A percentile compares a stretch with the other conserved stretches of the same genome.
Conservation (phyloP, 768 basidiomycete species). For the Mycena belliarum region DNA sequence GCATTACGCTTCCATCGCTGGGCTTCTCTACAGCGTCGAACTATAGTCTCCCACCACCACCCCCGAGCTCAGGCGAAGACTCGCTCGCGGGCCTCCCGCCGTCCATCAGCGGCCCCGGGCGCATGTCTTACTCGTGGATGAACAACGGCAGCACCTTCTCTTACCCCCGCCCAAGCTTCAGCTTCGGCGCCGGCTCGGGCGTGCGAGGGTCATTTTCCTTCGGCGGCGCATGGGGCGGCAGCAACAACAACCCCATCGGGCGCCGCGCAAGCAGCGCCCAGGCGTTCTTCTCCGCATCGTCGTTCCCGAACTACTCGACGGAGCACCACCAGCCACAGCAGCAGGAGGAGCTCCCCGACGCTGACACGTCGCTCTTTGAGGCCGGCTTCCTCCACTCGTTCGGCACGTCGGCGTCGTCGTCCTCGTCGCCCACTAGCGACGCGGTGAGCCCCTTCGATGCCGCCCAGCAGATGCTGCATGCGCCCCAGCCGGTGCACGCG, state of each 20-base stretch:
- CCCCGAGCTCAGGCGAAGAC: slow-evolving; percentile 27
- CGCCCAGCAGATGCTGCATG: slow-evolving; percentile 10
- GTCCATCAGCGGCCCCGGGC: slow-evolving; percentile 12
- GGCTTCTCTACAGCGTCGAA: slow-evolving; percentile 46
- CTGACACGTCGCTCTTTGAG: slow-evolving; percentile 50
- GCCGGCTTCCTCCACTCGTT: slow-evolving; percentile 39
- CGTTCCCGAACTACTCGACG: slow-evolving; percentile 25
- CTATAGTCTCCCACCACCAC: slow-evolving; percentile 44
- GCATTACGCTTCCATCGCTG: slow-evolving; percentile 26
- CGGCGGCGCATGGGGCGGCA: slow-evolving; percentile 9
- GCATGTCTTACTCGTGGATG: slow-evolving; percentile 18
- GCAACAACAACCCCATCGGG: slow-evolving; percentile 12
- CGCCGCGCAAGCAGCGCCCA: slow-evolving; percentile 40
- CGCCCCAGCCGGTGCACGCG: slow-evolving; percentile 19
- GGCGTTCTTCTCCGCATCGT: slow-evolving; percentile 37
- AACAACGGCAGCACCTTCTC: slow-evolving; percentile 17
- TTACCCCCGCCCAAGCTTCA: slow-evolving; percentile 22
- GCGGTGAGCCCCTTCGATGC: slow-evolving; percentile 17
- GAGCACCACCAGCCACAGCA: slow-evolving; percentile 40
- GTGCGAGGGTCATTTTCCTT: slow-evolving; percentile 16
- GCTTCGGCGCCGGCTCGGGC: slow-evolving; percentile 8
- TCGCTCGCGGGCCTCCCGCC: slow-evolving; percentile 39
- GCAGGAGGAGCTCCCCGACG: slow-evolving; percentile 50
- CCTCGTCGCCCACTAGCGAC: slow-evolving; percentile 7
- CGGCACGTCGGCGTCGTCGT: slow-evolving; percentile 7